phyloP scores from a whole-genome alignment of 352 stramenopile species.

The Globisporangium parvum region DNA sequence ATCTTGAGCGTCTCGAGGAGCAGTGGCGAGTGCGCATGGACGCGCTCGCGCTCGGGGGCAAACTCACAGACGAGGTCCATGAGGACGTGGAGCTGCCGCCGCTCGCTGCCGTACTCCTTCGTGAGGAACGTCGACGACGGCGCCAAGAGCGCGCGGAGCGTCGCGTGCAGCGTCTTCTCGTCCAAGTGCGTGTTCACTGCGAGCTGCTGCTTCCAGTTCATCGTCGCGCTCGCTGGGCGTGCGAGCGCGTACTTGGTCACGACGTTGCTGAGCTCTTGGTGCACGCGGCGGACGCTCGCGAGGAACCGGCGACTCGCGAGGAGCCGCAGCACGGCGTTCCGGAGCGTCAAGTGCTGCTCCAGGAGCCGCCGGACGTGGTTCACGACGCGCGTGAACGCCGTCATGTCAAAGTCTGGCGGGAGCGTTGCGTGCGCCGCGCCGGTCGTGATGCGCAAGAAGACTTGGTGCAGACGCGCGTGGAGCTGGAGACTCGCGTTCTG shows the following conservation, averaged over 20 bases:
- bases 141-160: conserved; percentile 39
- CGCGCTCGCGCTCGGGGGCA: conserved; percentile 24
- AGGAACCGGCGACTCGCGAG: conserved; percentile 41
- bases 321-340: conserved; percentile 27
- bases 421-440: conserved; percentile 23
- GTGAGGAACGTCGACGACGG: conserved; percentile 52
- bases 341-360: conserved; percentile 35
- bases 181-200: conserved; percentile 42
- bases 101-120: conserved; percentile 47
- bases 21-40: conserved; percentile 29
- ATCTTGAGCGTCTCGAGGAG: conserved; percentile 62
- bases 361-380: conserved; percentile 32
- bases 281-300: conserved; percentile 25
- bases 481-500: conserved; percentile 37
- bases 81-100: conserved; percentile 47
- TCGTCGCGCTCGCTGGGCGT: conserved; percentile 21
- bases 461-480: conserved; percentile 40
- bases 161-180: conserved; percentile 51
- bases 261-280: conserved; percentile 35
- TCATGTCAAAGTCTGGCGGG: conserved; percentile 19
- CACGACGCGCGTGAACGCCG: conserved; percentile 37
- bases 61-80: conserved; percentile 54
- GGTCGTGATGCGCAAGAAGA: conserved; percentile 34
- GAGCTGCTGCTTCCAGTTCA: conserved; percentile 46
- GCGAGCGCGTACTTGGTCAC: conserved; percentile 23